Base-by-base conservation (phyloP, 192 early-diverging fungal genomes). In the Lobosporangium transversale region DNA sequence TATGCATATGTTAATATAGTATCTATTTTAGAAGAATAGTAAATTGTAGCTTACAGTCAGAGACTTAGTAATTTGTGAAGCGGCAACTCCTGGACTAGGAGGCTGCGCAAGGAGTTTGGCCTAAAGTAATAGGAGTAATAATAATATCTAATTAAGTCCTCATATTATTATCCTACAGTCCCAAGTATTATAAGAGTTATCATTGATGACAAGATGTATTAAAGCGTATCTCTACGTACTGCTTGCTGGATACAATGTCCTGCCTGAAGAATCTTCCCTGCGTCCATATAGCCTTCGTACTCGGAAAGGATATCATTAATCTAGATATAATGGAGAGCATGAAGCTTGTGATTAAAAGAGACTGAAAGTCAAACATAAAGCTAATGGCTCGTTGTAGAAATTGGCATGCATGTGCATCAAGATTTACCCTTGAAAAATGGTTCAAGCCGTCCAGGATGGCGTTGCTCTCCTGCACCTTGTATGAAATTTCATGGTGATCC, bases 191-290 rank as follows among this genome's bases (percentile, higher is more conserved):
- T n/a, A n/a, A n/a, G n/a, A n/a, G n/a, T n/a, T n/a, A n/a, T n/a
- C n/a, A n/a, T n/a, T n/a, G n/a, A n/a, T n/a, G n/a, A n/a, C n/a
- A n/a, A n/a, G n/a, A n/a, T n/a, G n/a, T n/a, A n/a, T n/a, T n/a
- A n/a, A n/a, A n/a, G n/a, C n/a, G n/a, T n/a, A n/a, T n/a, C n/a
- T n/a, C n/a, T n/a, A n/a, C 57, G 0, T 76, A 76, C 73, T 35
- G 64, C 73, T 44, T 76, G 73, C 48, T 62, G 73, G 23, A 76
- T 76, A 32, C 73, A 76, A 36, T 67, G 65, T n/a, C 73, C 73
- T 17, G 73, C 73, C 21, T 66, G 58, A 49, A 67, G 65, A 24
- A 76, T 76, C 20, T 67, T 56, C 15, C 73, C 73, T 15, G 73
- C 26, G 27, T 67, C 65, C 73, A 76, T 76, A 24, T 29, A 62